Percentiles rank a stretch among this genome's conserved stretches.
phyloP scores from a whole-genome alignment of 1,139 yeast species.

The Sugiyamaella japonica region DNA sequence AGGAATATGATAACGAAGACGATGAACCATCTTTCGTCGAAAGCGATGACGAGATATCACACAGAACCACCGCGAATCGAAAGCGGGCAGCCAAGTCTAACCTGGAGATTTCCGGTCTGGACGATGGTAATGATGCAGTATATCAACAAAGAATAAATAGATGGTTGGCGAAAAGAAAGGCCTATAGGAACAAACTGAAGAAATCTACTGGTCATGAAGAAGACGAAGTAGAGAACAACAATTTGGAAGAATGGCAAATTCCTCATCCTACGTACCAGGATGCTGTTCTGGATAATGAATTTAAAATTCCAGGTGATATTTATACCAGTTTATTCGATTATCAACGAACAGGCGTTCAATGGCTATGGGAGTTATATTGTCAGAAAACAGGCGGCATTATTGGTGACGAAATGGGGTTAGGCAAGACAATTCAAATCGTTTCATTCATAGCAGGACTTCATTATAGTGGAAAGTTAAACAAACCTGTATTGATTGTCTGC shows the following conservation, averaged over 20 bases:
- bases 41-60: background rate
- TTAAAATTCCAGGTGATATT: constrained; percentile 85
- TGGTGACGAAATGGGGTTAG: constrained; percentile 98
- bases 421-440: constrained; percentile 90
- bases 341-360: constrained; percentile 82
- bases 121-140: constrained; percentile 73
- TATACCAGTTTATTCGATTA: constrained; percentile 85
- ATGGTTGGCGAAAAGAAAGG: constrained; percentile 54
- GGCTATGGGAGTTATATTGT: constrained; percentile 75
- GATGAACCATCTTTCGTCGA: constrained; percentile 13
- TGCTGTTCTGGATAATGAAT: constrained; percentile 66
- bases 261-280: constrained; percentile 81
- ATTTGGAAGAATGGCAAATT: constrained; percentile 58
- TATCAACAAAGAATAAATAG: constrained; percentile 58
- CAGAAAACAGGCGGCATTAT: constrained; percentile 93
- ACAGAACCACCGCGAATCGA: background rate
- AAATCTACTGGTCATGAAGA: constrained; percentile 19
- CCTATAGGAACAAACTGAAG: constrained; percentile 27
- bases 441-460: constrained; percentile 89
- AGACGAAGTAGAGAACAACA: constrained; percentile 32
- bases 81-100: background rate
- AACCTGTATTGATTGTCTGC: constrained; percentile 84
- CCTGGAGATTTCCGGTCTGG: constrained; percentile 43
- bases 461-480: constrained; percentile 69
- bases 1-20: constrained; percentile 17